phyloP scores from a whole-genome alignment of 768 basidiomycete genomes.

The Boletus fagicola region DNA sequence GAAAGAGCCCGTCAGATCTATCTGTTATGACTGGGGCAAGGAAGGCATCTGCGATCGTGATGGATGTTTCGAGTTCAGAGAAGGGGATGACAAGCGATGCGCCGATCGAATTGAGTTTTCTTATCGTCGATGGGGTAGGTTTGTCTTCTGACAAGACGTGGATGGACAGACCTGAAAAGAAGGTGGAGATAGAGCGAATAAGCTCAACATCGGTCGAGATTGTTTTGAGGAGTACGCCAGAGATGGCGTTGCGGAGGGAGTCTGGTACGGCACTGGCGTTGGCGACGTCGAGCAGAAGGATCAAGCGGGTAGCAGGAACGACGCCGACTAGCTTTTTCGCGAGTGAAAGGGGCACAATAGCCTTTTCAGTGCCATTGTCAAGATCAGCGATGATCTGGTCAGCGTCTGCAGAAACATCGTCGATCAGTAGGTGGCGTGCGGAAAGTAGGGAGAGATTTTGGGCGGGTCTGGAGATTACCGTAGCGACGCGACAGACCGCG shows the following conservation, averaged over 20 bases:
- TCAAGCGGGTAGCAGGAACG: conserved; percentile 68
- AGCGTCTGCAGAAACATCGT: conserved; percentile 45
- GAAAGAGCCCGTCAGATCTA: conserved; percentile 87
- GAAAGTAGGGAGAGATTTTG: conserved; percentile 30
- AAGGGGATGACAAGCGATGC: conserved; percentile 72
- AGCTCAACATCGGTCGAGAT: conserved; percentile 70
- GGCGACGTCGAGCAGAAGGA: conserved; percentile 73
- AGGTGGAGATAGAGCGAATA: conserved; percentile 72
- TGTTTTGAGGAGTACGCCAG: conserved; percentile 79
- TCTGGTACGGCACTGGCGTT: conserved; percentile 75
- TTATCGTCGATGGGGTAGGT: conserved; percentile 59
- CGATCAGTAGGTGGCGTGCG: conserved; percentile 54
- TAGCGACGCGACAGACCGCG: conserved; percentile 72
- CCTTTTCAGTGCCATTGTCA: conserved; percentile 76
- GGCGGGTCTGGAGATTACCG: conserved; percentile 56
- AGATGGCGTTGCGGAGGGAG: conserved; percentile 67
- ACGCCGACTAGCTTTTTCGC: conserved; percentile 65
- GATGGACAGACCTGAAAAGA: conserved; percentile 63
- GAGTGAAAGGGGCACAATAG: conserved; percentile 68
- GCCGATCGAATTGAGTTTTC: conserved; percentile 55
- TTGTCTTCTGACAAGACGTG: conserved; percentile 56
- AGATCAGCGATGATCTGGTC: conserved; percentile 64
- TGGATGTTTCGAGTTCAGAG: conserved; percentile 56
- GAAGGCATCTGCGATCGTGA: conserved; percentile 84
- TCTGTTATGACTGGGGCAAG: conserved; percentile 81